These are phyloP conservation scores for Chaetomium fimeti DNA, from an alignment of 495 filamentous ascomycete species.

Conservation along the genomic window DNA sequence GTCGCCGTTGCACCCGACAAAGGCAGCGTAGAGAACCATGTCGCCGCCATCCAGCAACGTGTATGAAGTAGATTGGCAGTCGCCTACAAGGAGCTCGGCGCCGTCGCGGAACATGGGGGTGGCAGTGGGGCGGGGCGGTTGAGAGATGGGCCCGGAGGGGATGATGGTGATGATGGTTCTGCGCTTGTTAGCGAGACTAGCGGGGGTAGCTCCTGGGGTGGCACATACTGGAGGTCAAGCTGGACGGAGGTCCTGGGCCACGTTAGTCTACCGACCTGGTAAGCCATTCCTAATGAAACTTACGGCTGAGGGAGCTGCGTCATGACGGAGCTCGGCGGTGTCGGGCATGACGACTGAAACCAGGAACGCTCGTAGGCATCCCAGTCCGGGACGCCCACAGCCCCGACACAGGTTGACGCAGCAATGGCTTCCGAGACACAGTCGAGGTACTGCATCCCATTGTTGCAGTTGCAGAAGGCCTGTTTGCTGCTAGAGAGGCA, in stretches of 20 bases:
- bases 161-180: conserved; percentile 22
- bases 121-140: conserved; percentile 2
- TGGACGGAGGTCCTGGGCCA: conserved; percentile 18
- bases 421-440: conserved; percentile 30
- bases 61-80: conserved; percentile 26
- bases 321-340: conserved; percentile 28
- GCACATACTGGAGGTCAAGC: conserved; percentile 20
- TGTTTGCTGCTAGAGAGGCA: conserved; percentile 22
- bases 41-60: conserved; percentile 26
- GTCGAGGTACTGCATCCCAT: conserved; percentile 28
- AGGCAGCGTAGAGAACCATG: conserved; percentile 28
- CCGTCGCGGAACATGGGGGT: conserved; percentile 17
- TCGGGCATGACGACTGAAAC: conserved; percentile 24
- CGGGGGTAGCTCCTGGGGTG: too few species aligned
- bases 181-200: not conserved
- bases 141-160: conserved; percentile 16
- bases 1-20: conserved; percentile 28
- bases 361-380: conserved; percentile 28
- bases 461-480: conserved; percentile 26
- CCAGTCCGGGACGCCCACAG: conserved; percentile 26
- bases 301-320: conserved; percentile 24
- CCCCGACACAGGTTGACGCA: conserved; percentile 25
- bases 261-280: not conserved
- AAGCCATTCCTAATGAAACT: not conserved
- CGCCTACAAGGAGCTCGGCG: conserved; percentile 22